Percentiles rank a stretch among this genome's conserved stretches.
These are phyloP conservation scores for Calonectria naviculata DNA, from an alignment of 2,329 filamentous ascomycete species.

Conservation along the genomic window DNA sequence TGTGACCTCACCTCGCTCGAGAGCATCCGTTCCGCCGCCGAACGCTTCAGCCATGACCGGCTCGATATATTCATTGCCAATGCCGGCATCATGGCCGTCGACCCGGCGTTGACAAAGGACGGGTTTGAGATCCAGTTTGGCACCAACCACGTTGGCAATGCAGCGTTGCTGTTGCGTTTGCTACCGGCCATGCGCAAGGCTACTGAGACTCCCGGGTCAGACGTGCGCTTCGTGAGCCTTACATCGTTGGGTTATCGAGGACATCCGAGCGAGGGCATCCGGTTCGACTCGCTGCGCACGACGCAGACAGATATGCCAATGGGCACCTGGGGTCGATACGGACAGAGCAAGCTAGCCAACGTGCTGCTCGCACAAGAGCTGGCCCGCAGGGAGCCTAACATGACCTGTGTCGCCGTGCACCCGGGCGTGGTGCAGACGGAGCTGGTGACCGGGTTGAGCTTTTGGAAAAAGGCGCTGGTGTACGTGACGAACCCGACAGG, in stretches of 20 bases:
- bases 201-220: constrained; percentile 17
- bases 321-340: constrained; percentile 59
- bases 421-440: constrained; percentile 54
- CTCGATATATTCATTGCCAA: constrained; percentile 54
- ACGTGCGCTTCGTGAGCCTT: constrained; percentile 38
- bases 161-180: constrained; percentile 48
- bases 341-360: constrained; percentile 62
- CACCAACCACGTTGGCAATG: constrained; percentile 47
- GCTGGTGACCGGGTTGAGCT: constrained; percentile 36
- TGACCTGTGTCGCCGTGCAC: constrained; percentile 59
- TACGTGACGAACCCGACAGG: constrained; percentile 32
- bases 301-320: constrained; percentile 38
- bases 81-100: constrained; percentile 49
- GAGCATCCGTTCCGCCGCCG: constrained; percentile 57
- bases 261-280: constrained; percentile 41
- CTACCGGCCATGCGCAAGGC: constrained; percentile 38
- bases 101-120: constrained; percentile 42
- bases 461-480: constrained; percentile 39
- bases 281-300: constrained; percentile 42
- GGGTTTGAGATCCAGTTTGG: constrained; percentile 51
- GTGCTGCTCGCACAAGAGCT: constrained; percentile 58
- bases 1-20: constrained; percentile 62
- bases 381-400: constrained; percentile 53
- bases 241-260: constrained; percentile 42
- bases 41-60: constrained; percentile 52